These are phyloP conservation scores for Sphagnum magellanicum DNA, from an alignment of 228 moss, liverwort and hornwort species.

Conservation along the genomic window DNA sequence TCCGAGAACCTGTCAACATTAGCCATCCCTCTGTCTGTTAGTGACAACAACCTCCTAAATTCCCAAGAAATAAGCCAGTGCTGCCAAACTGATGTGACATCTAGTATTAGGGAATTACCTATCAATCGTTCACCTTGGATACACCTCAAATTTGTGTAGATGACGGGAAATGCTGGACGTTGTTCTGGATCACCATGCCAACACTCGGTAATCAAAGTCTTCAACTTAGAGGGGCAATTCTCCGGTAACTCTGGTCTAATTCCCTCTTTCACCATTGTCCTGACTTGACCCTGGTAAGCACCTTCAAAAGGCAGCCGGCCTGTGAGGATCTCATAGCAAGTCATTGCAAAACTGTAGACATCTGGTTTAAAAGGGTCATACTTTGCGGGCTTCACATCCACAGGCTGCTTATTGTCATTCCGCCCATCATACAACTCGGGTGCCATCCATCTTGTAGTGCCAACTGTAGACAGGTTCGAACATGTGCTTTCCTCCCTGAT, in stretches of 20 bases:
- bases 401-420: not conserved
- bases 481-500: not conserved
- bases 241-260: constrained; percentile 1
- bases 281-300: not conserved
- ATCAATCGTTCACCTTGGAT: not conserved
- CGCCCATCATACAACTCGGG: not conserved
- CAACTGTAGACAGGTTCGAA: not conserved
- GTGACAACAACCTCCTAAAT: too few species aligned
- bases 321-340: constrained; percentile 4
- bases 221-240: constrained; percentile 31
- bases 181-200: constrained; percentile 44
- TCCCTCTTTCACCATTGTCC: not conserved
- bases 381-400: too few species aligned
- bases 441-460: constrained; percentile 4
- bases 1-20: too few species aligned
- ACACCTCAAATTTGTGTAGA: constrained; percentile 4
- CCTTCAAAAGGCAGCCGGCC: not conserved
- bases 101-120: not conserved
- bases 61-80: too few species aligned
- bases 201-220: constrained; percentile 34
- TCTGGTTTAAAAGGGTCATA: not conserved
- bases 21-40: too few species aligned
- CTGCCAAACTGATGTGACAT: too few species aligned
- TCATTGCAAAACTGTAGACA: constrained; percentile 5
- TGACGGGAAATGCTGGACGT: constrained; percentile 16